Conservation (phyloP, 2,329 filamentous ascomycete genomes). For the Cordyceps cateniannulata region DNA sequence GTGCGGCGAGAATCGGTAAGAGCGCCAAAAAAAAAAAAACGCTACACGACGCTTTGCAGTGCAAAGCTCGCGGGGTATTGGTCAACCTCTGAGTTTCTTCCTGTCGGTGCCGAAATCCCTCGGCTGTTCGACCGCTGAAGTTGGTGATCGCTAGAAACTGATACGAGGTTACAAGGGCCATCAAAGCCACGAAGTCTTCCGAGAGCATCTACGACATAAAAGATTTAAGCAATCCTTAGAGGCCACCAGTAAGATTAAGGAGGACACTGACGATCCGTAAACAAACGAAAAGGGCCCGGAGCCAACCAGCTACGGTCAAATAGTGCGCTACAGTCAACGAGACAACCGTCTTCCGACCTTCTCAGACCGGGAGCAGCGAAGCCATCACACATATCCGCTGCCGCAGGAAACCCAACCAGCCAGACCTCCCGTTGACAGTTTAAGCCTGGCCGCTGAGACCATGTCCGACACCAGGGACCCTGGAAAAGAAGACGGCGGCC, state of each 20-base stretch:
- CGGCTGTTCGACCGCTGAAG: no score
- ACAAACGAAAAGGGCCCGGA: no score
- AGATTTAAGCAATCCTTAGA: not conserved
- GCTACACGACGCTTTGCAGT: not conserved
- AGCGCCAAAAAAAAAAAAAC: not conserved
- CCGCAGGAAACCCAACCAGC: not conserved
- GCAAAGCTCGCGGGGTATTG: not conserved
- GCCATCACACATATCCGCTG: not conserved
- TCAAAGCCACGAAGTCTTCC: no score
- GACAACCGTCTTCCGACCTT: not conserved
- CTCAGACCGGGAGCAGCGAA: not conserved
- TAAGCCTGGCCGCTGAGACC: not conserved
- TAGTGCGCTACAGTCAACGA: not conserved
- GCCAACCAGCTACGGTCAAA: not conserved
- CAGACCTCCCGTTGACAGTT: no score
- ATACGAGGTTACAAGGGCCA: no score
- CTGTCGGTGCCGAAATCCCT: not conserved
- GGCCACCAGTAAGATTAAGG: not conserved
- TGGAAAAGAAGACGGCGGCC: not conserved
- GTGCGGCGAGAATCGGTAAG: not conserved
- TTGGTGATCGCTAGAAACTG: no score
- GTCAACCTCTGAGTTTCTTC: not conserved
- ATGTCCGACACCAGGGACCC: slow-evolving; percentile 25
- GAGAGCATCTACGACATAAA: not conserved
- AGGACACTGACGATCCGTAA: not conserved